Base-by-base conservation (phyloP, 192 early-diverging fungal species). In the Ramicandelaber brevisporus region DNA sequence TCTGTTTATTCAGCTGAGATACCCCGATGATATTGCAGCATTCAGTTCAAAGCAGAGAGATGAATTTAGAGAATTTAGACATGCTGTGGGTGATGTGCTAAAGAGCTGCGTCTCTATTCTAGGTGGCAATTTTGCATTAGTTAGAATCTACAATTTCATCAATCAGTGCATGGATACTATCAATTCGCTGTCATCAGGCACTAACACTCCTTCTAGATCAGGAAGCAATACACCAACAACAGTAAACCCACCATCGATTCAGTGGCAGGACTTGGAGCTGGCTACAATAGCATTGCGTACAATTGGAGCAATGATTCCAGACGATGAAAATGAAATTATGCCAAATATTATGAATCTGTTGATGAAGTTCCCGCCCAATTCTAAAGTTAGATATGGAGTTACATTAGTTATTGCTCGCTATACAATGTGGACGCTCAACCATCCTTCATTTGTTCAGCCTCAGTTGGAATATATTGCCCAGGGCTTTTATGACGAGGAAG, bases 371-470 rank as follows among this genome's bases (percentile, higher is more conserved):
- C 84, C 90, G 8, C 36, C 57, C 11, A 89, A 99, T 40, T 81
- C 93, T 7, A 87, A 86, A 46, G 70, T 99, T 50, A 72, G 74
- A 36, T 92, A 96, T 37, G 86, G 90, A 0, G 86, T 88, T 1
- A 88, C 89, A 12, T 54, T 96, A 12, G 86, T 99, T 5, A 89
- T 99, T 43, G 83, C 82, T 2, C 62, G 88, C 29, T 99, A 99
- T 43, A 75, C 90, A 13, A 61, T 63, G 32, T 99, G 93, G 93
- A 92, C 88, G 2, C 43, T 48, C 14, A 48, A 57, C 24, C 87
- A 97, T 42, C 83, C 87, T 5, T 61, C 82, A 46, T 84, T 73
- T 33, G 65, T 99, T n/a, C 45, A 65, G 17, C 89, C 83, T 46
- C 90, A 96, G 57, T 65, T 99, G 21, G 65, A 57, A 19, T 96